These are phyloP conservation scores for Pseudozyma thailandica DNA, from an alignment of 1,284 basidiomycete species.

Conservation along the genomic window DNA sequence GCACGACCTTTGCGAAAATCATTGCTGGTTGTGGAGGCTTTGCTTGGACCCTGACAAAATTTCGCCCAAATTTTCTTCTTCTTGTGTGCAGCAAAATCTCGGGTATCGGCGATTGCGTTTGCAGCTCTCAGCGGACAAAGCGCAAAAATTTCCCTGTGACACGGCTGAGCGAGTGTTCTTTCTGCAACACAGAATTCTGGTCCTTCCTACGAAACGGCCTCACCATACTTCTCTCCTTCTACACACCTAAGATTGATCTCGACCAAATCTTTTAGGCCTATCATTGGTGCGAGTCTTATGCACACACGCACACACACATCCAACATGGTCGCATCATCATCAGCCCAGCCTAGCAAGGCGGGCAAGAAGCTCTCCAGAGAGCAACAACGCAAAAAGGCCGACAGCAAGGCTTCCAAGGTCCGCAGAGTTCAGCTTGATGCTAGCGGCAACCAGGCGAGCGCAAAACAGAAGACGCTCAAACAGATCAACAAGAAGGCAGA, in stretches of 20 bases:
- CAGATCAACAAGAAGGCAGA: constrained; percentile 49
- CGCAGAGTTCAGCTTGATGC: constrained; percentile 43
- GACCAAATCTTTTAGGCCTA: neutral
- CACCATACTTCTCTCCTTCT: constrained; percentile 3
- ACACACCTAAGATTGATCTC: neutral
- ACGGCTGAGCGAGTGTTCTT: constrained; percentile 6
- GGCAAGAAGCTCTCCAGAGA: constrained; percentile 47
- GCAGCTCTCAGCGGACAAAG: neutral
- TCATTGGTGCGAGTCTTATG: constrained; percentile 5
- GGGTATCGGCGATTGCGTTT: constrained; percentile 11
- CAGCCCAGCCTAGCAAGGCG: too few species aligned
- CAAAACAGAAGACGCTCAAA: constrained; percentile 49
- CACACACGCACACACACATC: neutral
- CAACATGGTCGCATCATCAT: constrained; percentile 30
- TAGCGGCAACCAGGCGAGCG: constrained; percentile 37
- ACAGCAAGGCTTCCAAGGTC: constrained; percentile 43
- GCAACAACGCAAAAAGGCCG: constrained; percentile 42
- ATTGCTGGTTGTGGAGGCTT: neutral
- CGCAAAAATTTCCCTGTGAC: constrained; percentile 31
- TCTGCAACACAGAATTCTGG: constrained; percentile 4
- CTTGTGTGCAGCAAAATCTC: constrained; percentile 3
- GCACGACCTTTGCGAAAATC: neutral
- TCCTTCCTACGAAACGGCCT: neutral
- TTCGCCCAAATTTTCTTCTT: constrained; percentile 13
- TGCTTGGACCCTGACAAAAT: too few species aligned